These are phyloP conservation scores for Penicillium parvum DNA, from an alignment of 495 filamentous ascomycete genomes.

Conservation along the genomic window DNA sequence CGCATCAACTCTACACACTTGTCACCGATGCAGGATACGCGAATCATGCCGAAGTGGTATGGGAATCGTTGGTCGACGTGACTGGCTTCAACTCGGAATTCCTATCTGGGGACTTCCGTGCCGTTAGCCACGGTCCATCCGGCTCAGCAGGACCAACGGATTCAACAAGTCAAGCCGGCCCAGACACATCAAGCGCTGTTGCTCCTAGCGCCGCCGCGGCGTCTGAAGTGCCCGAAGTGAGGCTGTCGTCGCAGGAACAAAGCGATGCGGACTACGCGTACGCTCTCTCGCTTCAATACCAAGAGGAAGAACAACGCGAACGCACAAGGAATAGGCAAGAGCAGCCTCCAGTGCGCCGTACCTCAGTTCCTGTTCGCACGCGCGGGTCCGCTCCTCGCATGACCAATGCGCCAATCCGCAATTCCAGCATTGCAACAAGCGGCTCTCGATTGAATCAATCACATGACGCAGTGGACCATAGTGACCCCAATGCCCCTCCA, in stretches of 20 bases:
- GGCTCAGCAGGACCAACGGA: slow-evolving; percentile 18
- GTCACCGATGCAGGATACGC: slow-evolving; percentile 93
- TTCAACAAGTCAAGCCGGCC: slow-evolving; percentile 23
- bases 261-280: slow-evolving; percentile 49
- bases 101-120: slow-evolving; percentile 84
- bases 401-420: slow-evolving; percentile 16
- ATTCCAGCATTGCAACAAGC: slow-evolving; percentile 18
- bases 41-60: slow-evolving; percentile 85
- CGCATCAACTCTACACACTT: slow-evolving; percentile 65
- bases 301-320: slow-evolving; percentile 38
- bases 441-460: slow-evolving; percentile 22
- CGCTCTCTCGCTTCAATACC: slow-evolving; percentile 44
- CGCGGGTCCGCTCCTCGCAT: slow-evolving; percentile 11
- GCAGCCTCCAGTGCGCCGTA: no score
- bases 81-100: slow-evolving; percentile 80
- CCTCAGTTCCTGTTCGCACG: slow-evolving; percentile 5
- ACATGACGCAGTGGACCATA: slow-evolving; percentile 23
- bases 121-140: slow-evolving; percentile 57
- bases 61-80: slow-evolving; percentile 89
- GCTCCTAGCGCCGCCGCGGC: slow-evolving; percentile 1
- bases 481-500: slow-evolving; percentile 57
- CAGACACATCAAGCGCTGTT: slow-evolving; percentile 27
- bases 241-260: slow-evolving; percentile 38
- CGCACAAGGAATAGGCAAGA: slow-evolving; percentile 3
- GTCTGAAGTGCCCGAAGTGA: slow-evolving; percentile 5